phyloP scores from a whole-genome alignment of 2,329 filamentous ascomycete genomes.

The Sclerotinia sclerotiorum region DNA sequence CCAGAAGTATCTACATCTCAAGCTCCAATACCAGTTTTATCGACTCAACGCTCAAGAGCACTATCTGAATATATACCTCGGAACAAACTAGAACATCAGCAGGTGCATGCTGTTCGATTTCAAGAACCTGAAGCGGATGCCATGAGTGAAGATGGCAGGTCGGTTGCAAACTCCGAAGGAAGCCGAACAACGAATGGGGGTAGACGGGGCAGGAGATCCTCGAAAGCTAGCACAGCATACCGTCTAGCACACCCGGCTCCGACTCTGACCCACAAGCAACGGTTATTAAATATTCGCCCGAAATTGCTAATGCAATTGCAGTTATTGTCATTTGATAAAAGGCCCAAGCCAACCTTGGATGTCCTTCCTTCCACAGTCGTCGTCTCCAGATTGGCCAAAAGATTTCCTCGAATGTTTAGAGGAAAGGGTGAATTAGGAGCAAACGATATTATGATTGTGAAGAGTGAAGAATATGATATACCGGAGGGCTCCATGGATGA shows the following conservation, averaged over 20 bases:
- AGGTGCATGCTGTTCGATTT: constrained; percentile 33
- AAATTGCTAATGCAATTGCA: constrained; percentile 72
- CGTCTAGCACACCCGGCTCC: constrained; percentile 68
- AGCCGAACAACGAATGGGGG: constrained; percentile 33
- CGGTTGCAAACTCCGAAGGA: constrained; percentile 38
- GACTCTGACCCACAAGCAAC: constrained; percentile 56
- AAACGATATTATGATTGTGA: constrained; percentile 69
- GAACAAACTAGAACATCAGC: constrained; percentile 27
- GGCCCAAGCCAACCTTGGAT: constrained; percentile 69
- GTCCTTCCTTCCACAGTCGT: constrained; percentile 69
- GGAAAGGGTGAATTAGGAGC: constrained; percentile 63
- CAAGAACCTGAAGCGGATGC: constrained; percentile 36
- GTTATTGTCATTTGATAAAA: constrained; percentile 57
- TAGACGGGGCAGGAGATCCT: constrained; percentile 47
- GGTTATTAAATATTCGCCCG: constrained; percentile 61
- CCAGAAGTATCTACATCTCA: constrained; percentile 32
- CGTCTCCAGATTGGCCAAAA: constrained; percentile 58
- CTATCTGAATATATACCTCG: constrained; percentile 34
- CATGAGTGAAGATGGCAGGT: constrained; percentile 40
- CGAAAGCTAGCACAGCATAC: constrained; percentile 61
- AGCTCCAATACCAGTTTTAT: constrained; percentile 27
- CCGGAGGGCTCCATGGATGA: constrained; percentile 51
- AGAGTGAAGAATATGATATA: constrained; percentile 64
- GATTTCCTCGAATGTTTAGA: constrained; percentile 63
- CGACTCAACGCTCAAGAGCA: constrained; percentile 29